phyloP scores from a whole-genome alignment of 768 basidiomycete species.

The Termitomyces sp. region DNA sequence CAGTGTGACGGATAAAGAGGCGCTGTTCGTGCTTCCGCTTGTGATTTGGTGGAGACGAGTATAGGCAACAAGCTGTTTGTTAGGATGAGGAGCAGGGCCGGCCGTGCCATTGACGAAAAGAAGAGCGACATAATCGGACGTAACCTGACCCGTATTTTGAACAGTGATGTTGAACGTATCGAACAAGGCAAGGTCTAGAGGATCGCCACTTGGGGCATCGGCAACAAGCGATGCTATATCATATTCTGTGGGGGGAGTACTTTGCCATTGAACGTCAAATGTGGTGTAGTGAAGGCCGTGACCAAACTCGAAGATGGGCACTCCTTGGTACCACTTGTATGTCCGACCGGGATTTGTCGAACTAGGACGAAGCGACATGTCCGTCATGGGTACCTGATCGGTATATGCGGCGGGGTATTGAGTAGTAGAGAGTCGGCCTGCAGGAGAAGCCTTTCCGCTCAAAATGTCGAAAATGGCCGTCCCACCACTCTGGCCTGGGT shows the following conservation, averaged over 20 bases:
- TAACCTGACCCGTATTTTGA: conserved; percentile 39
- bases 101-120: conserved; percentile 42
- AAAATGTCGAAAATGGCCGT: conserved; percentile 48
- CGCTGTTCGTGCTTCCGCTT: conserved; percentile 19
- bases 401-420: conserved; percentile 49
- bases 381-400: conserved; percentile 46
- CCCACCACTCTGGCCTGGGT: conserved; percentile 52
- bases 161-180: conserved; percentile 44
- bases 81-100: conserved; percentile 46
- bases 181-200: conserved; percentile 39
- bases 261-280: conserved; percentile 36
- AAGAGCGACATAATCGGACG: conserved; percentile 52
- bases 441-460: conserved; percentile 43
- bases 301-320: conserved; percentile 48
- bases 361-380: conserved; percentile 50
- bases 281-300: conserved; percentile 50
- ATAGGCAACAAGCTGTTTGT: conserved; percentile 47
- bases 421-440: conserved; percentile 48
- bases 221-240: conserved; percentile 34
- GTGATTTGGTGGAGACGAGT: conserved; percentile 28
- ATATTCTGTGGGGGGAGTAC: conserved; percentile 28
- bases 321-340: conserved; percentile 51
- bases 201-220: conserved; percentile 11
- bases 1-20: conserved; percentile 36
- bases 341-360: conserved; percentile 46